phyloP scores from a whole-genome alignment of 176 grass and related monocot species.

The Oryza officinalis region DNA sequence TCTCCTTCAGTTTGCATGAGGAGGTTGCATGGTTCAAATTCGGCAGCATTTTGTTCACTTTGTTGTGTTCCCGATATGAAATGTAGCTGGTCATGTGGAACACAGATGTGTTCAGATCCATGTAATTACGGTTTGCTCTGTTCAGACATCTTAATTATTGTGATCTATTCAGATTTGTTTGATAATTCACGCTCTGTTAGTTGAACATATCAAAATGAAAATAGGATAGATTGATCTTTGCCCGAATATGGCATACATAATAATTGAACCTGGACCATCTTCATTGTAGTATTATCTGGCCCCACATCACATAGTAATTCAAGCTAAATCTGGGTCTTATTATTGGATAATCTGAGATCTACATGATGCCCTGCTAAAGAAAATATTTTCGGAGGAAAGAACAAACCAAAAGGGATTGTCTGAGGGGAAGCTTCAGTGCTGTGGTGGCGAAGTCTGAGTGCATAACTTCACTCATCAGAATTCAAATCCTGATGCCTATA shows the following conservation, averaged over 20 bases:
- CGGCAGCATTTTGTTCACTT: background rate
- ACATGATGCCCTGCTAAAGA: slow-evolving; percentile 24
- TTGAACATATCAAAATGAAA: background rate
- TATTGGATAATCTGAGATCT: slow-evolving; percentile 25
- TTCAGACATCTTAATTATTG: background rate
- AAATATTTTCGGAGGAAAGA: background rate
- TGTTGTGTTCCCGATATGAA: background rate
- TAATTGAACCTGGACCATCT: background rate
- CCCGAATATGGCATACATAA: background rate
- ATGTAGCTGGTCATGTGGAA: background rate
- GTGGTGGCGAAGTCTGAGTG: no score
- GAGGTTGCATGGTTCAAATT: background rate
- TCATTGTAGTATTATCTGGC: slow-evolving; percentile 20
- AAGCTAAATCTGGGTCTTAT: slow-evolving; percentile 28
- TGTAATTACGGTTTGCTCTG: background rate
- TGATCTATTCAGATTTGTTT: background rate
- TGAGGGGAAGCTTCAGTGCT: no score
- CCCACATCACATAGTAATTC: background rate
- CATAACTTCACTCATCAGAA: no score
- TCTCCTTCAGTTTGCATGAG: background rate
- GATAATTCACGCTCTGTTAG: background rate
- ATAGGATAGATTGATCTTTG: background rate
- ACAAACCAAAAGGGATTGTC: background rate
- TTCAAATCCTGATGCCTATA: no score
- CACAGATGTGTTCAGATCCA: background rate